These are phyloP conservation scores for Phytophthora niederhauseri DNA, from an alignment of 352 stramenopile genomes.

Conservation along the genomic window DNA sequence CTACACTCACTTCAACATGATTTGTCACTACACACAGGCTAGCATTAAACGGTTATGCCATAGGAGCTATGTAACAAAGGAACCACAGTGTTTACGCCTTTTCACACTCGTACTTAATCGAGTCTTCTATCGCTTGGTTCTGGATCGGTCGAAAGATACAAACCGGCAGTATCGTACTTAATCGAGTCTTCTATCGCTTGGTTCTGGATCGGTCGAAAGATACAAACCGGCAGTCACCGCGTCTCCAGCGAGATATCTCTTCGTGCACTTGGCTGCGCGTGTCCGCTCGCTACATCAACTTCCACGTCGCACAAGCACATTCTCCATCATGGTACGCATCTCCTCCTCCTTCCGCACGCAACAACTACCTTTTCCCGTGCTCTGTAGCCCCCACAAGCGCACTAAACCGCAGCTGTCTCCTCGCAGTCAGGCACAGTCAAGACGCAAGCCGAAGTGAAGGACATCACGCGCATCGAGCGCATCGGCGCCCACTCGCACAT, in stretches of 20 bases:
- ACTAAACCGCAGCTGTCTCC: constrained; percentile 5
- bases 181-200: constrained; percentile 22
- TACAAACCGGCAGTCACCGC: constrained; percentile 26
- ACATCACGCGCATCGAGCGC: constrained; percentile 98
- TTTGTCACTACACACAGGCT: not conserved
- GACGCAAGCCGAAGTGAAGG: constrained; percentile 93
- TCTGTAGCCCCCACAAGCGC: constrained; percentile 4
- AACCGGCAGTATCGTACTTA: constrained; percentile 41
- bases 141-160: constrained; percentile 37
- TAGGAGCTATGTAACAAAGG: not conserved
- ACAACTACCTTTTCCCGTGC: not conserved
- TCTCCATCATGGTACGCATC: constrained; percentile 29
- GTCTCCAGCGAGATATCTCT: constrained; percentile 10
- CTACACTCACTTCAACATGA: constrained; percentile 4
- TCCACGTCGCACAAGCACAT: not conserved
- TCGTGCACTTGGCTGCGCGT: not conserved
- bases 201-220: constrained; percentile 36
- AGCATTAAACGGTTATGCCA: too few species aligned
- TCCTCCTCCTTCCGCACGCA: not conserved
- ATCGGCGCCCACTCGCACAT: constrained; percentile 99
- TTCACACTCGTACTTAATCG: constrained; percentile 29
- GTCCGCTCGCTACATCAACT: not conserved
- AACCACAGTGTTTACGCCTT: not conserved
- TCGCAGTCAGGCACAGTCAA: constrained; percentile 67
- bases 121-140: constrained; percentile 29